phyloP scores from a whole-genome alignment of 2,329 filamentous ascomycete genomes.

The Curvularia spicifera region DNA sequence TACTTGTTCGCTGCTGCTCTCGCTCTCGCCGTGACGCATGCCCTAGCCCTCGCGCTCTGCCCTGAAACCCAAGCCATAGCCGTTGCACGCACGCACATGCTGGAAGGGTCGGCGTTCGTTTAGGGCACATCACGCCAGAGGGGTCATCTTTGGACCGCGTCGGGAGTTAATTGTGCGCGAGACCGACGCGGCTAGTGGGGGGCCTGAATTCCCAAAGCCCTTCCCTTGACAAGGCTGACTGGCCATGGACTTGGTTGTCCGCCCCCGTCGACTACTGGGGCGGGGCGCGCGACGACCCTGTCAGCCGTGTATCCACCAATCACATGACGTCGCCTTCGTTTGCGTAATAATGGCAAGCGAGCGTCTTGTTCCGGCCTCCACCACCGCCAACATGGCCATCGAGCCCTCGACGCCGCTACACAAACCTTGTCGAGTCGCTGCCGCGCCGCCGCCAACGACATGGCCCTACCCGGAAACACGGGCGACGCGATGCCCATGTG shows the following conservation, averaged over 20 bases:
- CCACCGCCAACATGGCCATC: conserved; percentile 2
- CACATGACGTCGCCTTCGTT: conserved; percentile 3
- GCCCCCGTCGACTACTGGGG: conserved; percentile 16
- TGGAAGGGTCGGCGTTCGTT: conserved; percentile 21
- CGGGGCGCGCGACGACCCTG: conserved; percentile 6
- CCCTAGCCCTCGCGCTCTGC: background rate
- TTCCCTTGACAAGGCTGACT: conserved; percentile 44
- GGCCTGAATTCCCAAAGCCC: conserved; percentile 30
- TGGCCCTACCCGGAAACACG: conserved; percentile 10
- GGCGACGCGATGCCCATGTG: conserved; percentile 10
- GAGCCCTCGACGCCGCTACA: conserved; percentile 3
- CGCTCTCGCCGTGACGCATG: background rate
- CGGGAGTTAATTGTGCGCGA: conserved; percentile 33
- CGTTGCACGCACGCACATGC: conserved; percentile 3
- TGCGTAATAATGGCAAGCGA: conserved; percentile 10
- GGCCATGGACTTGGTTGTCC: background rate
- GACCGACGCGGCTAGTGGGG: conserved; percentile 40
- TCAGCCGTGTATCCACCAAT: conserved; percentile 9
- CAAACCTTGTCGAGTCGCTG: conserved; percentile 5
- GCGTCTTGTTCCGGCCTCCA: conserved; percentile 11
- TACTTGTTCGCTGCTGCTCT: background rate
- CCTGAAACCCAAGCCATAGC: background rate
- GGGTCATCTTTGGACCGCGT: conserved; percentile 19
- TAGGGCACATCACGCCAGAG: conserved; percentile 27
- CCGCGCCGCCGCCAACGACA: background rate